Percentiles rank a stretch among this genome's conserved stretches.
Evolutionary conservation across 805 yeast species (phyloP).

Genomic region (Torulaspora franciscae): DNA sequence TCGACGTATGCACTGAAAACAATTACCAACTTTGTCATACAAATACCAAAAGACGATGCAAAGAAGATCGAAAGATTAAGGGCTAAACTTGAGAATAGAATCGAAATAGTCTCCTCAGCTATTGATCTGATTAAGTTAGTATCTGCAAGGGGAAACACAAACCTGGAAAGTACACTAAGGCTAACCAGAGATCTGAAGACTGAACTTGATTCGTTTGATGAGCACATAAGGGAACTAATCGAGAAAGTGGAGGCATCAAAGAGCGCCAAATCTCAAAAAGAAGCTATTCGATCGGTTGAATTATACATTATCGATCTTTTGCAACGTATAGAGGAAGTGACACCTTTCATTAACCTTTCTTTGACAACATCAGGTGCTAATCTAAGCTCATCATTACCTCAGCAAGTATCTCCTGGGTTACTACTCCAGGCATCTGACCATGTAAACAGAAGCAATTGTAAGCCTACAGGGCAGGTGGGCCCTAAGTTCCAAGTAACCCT

Average conservation of each 20-base stretch:
- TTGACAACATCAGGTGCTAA: constrained; percentile 66
- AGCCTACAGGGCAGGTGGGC: constrained; percentile 43
- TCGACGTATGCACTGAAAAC: constrained; percentile 67
- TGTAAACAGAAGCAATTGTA: constrained; percentile 30
- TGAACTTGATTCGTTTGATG: constrained; percentile 56
- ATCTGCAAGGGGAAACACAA: constrained; percentile 58
- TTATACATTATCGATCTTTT: constrained; percentile 45
- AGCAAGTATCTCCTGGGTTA: constrained; percentile 57
- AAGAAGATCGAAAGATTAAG: constrained; percentile 40
- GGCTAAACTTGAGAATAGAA: constrained; percentile 49
- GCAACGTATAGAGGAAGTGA: constrained; percentile 55
- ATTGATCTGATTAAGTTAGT: constrained; percentile 62
- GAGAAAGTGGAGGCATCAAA: constrained; percentile 33
- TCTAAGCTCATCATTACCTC: constrained; percentile 45
- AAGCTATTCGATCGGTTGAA: constrained; percentile 45
- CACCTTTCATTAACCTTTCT: constrained; percentile 63
- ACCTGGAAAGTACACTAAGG: constrained; percentile 49
- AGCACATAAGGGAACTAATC: constrained; percentile 41
- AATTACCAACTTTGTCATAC: constrained; percentile 46
- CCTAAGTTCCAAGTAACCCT: constrained; percentile 53
- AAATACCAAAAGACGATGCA: constrained; percentile 48
- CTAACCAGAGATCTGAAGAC: constrained; percentile 51
- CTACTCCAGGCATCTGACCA: constrained; percentile 56
- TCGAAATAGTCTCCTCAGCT: constrained; percentile 57
- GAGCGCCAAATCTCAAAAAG: constrained; percentile 25